Evolutionary conservation across 257 asterid species (phyloP), one percentile per base, ranked within the genome.

Genomic region (Scutellaria barbata): DNA sequence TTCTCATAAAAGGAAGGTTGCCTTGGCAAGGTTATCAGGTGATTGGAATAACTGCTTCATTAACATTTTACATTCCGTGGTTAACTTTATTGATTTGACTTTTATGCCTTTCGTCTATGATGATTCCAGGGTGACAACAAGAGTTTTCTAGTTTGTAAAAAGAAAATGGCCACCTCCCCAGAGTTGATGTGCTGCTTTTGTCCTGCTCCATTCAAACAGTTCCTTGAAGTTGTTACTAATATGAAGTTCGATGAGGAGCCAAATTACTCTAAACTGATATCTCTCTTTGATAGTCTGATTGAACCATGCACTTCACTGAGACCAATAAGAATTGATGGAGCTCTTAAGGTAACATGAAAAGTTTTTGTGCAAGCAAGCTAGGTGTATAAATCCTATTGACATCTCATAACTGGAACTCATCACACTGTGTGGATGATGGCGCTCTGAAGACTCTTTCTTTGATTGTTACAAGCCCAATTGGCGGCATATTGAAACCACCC

Each of bases 1-100:
- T 92, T 85, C 95, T 92, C 50, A 87, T 90, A 40, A 90, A 89
- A 79, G 97, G 98, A 77, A 85, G 98, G 85, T 82, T 94, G 42
- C 98, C 98, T 2, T 94, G 98, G 98, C 98, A 94, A 84, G 97
- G 98, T 43, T 94, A 94, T 85, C 99, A 94, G 97, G 98, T 91
- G 79, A 71, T 60, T 74, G 66, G 50, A 69, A 35, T 68, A 61
- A 48, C 47, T 68, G 65, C 54, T 74, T 18, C 22, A 18, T 79
- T 17, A 63, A 12, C 35, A 30, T 30, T 30, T 30, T 30, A 30
- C 5, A 30, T 1, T 30, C 5, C 2, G 35, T 30, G 35, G 35
- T 30, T 30, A 30, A 2, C 35, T 20, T 68, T 66, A 40, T 77
- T 68, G 17, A 17, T 56, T 46, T 6, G 7, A 25, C 52, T 57